A percentile compares a stretch with the other conserved stretches of the same genome.
phyloP scores from a whole-genome alignment of 345 rosid genomes.

The Pugionium cornutum region DNA sequence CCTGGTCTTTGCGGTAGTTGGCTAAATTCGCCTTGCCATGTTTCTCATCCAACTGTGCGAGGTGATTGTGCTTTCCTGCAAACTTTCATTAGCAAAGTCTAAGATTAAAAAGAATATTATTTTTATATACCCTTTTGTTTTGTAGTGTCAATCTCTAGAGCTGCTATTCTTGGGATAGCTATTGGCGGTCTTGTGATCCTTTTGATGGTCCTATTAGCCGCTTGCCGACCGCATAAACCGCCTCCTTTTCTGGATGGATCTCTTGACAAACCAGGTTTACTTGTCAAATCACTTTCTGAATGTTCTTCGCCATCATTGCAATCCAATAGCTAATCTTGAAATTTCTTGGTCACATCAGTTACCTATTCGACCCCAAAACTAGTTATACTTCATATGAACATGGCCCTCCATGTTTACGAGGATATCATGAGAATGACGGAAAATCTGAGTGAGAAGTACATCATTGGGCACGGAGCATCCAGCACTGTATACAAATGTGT shows the following conservation, averaged over 20 bases:
- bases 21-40: conserved; percentile 65
- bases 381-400: conserved; percentile 92
- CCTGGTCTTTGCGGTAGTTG: conserved; percentile 79
- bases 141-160: conserved; percentile 80
- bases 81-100: neutral
- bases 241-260: conserved; percentile 67
- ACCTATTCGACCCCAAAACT: conserved; percentile 74
- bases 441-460: conserved; percentile 85
- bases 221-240: conserved; percentile 72
- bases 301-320: neutral
- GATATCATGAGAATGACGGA: conserved; percentile 99
- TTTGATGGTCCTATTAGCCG: conserved; percentile 80
- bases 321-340: conserved; percentile 21
- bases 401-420: conserved; percentile 96
- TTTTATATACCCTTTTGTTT: neutral
- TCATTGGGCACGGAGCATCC: conserved; percentile 88
- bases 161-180: conserved; percentile 86
- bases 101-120: neutral
- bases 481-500: conserved; percentile 94
- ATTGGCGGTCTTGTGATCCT: conserved; percentile 88
- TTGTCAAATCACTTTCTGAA: neutral
- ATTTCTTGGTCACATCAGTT: conserved; percentile 45
- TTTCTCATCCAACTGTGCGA: conserved; percentile 59
- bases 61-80: conserved; percentile 47
- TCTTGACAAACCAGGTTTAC: conserved; percentile 81